These are phyloP conservation scores for Lasiosphaeriaceae sp. DNA, from an alignment of 495 filamentous ascomycete species.

Conservation along the genomic window DNA sequence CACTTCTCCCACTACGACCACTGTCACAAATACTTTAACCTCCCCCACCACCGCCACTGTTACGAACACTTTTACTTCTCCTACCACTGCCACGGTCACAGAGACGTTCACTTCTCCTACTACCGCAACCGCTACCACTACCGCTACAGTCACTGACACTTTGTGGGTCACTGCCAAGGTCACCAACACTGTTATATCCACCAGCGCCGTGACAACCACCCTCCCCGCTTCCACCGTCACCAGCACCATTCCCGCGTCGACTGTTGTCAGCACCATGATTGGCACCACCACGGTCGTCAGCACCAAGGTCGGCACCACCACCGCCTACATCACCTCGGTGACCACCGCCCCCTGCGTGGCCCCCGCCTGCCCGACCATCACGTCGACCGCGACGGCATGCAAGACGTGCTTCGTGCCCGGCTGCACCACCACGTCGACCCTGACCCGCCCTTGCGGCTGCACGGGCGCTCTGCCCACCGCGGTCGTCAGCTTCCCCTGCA, in stretches of 20 bases:
- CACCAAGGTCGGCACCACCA: conserved; percentile 3
- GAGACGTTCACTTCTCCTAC: no score
- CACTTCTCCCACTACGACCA: no score
- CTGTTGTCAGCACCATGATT: conserved; percentile 4
- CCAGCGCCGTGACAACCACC: no score
- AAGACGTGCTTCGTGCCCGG: conserved; percentile 23
- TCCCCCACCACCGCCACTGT: no score
- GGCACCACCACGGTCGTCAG: conserved; percentile 7
- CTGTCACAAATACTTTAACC: no score
- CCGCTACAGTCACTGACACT: no score
- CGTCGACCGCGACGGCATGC: conserved; percentile 26
- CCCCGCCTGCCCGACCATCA: conserved; percentile 21
- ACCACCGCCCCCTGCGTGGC: no score
- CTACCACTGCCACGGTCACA: no score
- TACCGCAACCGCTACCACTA: no score
- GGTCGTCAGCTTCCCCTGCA: conserved; percentile 24
- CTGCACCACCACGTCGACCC: conserved; percentile 23
- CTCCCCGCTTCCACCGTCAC: neutral
- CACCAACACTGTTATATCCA: no score
- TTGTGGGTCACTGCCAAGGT: no score
- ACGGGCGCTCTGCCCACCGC: conserved; percentile 19
- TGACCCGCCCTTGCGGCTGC: conserved; percentile 24
- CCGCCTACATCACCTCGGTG: conserved; percentile 3
- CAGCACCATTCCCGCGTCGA: conserved; percentile 7
- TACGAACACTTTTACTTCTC: no score